phyloP scores from a whole-genome alignment of 1,139 yeast genomes.

The Suhomyces coccinellae region DNA sequence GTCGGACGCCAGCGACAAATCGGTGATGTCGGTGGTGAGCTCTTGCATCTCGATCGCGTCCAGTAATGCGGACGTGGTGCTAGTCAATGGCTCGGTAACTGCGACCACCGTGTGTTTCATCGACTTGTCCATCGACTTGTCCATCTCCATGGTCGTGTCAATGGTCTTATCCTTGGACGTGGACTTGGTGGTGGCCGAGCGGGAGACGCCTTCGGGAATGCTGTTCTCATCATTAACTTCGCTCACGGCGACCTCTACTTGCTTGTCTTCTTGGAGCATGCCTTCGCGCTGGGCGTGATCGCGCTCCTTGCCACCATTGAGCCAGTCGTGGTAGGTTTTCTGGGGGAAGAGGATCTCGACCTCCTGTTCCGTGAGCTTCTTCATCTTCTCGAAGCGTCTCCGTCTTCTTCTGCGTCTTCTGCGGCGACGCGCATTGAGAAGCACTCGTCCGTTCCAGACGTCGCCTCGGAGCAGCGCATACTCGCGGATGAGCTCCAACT shows the following conservation, averaged over 20 bases:
- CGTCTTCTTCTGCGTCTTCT: slow-evolving; percentile 37
- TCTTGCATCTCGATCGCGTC: slow-evolving; percentile 2
- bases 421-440: slow-evolving; percentile 9
- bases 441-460: slow-evolving; percentile 29
- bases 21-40: slow-evolving; percentile 5
- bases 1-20: neutral
- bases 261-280: slow-evolving; percentile 34
- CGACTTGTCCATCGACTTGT: neutral
- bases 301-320: slow-evolving; percentile 54
- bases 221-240: no score
- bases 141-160: neutral
- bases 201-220: neutral
- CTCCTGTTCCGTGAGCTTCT: slow-evolving; percentile 57
- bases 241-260: no score
- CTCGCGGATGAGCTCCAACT: slow-evolving; percentile 35
- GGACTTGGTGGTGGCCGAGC: neutral
- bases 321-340: slow-evolving; percentile 61
- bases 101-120: neutral
- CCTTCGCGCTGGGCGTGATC: slow-evolving; percentile 38
- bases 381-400: slow-evolving; percentile 47
- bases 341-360: slow-evolving; percentile 68
- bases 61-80: neutral
- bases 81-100: neutral
- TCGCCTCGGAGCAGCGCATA: slow-evolving; percentile 35
- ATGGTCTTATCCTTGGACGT: neutral